Evolutionary conservation across 1,284 basidiomycete species (phyloP), one percentile per base, ranked within the genome.

Genomic region (Inonotus hispidus): DNA sequence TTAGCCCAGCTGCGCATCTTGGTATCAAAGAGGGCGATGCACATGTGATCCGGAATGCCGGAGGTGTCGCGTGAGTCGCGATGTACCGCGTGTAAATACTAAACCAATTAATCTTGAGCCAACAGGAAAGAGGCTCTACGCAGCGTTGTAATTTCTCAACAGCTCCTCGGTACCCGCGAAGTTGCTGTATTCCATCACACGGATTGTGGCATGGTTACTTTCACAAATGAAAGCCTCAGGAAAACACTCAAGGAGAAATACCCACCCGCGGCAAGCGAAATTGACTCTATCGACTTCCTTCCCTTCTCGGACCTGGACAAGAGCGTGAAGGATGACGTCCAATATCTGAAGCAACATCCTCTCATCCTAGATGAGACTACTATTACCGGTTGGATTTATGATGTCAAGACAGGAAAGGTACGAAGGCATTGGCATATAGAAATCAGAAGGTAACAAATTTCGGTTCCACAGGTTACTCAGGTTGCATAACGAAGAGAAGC

Each of bases 21-120:
- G 85, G 84, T 7, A 74, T 87, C 54, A 74, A 82, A 37, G 79
- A 85, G 61, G 86, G 87, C 54, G 85, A 88, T 58, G 82, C 84
- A 6, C 85, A 88, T 72, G 76, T 88, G 56, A 87, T 88, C 62
- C 79, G 85, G 23, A 88, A 88, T 67, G 85, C 84, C 27, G 85
- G 85, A 43, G 84, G 84, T 46, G 71, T 74, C 62, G 83, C 81
- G 84, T 85, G 70, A 45, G 82, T 77, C 21, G 45, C 21, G 39
- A 65, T 41, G 47, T 16, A 3, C 16, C 55, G 2, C 19, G 21
- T 2, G 41, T n/a, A 41, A 3, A 23, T 11, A 1, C 23, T 50
- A 53, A 62, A 5, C 53, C n/a, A 32, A 50, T n/a, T 61, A 23
- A 11, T 41, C 8, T 43, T 43, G 50, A 29, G 32, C 8, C 16